These are phyloP conservation scores for Geranium incanum DNA, from an alignment of 441 rosid species.

Conservation along the genomic window DNA sequence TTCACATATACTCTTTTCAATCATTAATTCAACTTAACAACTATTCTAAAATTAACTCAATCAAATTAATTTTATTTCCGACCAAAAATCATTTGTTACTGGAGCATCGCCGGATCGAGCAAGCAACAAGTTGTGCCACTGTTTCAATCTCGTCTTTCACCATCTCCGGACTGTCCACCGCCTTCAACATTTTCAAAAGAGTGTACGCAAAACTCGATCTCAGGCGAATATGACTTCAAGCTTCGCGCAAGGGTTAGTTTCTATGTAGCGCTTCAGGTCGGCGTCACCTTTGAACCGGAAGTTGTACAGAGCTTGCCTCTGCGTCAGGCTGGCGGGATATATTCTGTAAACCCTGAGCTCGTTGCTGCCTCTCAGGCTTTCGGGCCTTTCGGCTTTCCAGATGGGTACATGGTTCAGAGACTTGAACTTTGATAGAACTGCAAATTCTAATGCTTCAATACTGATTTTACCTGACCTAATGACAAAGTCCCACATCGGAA, in stretches of 20 bases:
- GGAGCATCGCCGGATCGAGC: no score
- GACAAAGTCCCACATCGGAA: background rate
- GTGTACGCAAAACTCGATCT: slow-evolving; percentile 6
- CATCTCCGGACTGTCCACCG: no score
- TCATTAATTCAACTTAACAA: no score
- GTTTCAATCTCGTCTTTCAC: no score
- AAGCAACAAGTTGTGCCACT: no score
- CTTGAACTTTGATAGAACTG: slow-evolving; percentile 53
- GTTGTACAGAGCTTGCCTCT: slow-evolving; percentile 66
- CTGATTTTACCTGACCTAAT: slow-evolving; percentile 47
- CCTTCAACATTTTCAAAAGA: no score
- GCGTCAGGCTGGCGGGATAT: slow-evolving; percentile 74
- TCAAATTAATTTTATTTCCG: no score
- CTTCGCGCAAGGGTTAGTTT: slow-evolving; percentile 59
- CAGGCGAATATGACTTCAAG: slow-evolving; percentile 67
- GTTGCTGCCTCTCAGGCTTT: slow-evolving; percentile 53
- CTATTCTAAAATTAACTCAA: no score
- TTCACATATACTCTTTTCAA: no score
- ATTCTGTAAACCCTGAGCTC: slow-evolving; percentile 50
- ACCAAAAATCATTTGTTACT: no score
- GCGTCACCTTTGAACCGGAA: slow-evolving; percentile 53
- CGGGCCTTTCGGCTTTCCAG: slow-evolving; percentile 82
- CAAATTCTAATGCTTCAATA: slow-evolving; percentile 45
- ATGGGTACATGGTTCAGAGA: slow-evolving; percentile 49
- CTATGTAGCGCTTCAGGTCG: slow-evolving; percentile 46